These are phyloP conservation scores for Hypocreales sp. DNA, from an alignment of 2,329 filamentous ascomycete species.

Conservation along the genomic window DNA sequence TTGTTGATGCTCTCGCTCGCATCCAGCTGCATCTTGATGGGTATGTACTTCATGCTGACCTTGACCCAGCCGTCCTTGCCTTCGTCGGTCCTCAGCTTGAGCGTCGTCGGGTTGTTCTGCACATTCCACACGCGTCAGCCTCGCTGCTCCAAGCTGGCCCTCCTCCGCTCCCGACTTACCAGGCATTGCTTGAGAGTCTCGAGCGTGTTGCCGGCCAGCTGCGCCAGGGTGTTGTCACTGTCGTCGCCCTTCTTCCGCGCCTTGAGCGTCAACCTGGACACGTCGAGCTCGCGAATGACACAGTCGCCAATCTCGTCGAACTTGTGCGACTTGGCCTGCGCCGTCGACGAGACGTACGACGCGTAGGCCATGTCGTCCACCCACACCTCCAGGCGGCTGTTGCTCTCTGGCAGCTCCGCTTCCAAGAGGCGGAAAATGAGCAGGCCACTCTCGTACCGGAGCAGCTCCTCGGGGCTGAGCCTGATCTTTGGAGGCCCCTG, in stretches of 20 bases:
- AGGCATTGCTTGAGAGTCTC: constrained; percentile 78
- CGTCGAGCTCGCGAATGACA: constrained; percentile 92
- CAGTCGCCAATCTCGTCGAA: constrained; percentile 93
- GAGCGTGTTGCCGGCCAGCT: constrained; percentile 70
- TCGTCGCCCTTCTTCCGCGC: constrained; percentile 68
- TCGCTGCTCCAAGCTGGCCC: not conserved
- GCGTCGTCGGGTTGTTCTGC: constrained; percentile 75
- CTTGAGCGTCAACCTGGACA: constrained; percentile 81
- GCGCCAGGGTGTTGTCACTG: constrained; percentile 64
- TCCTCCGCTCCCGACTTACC: constrained; percentile 31
- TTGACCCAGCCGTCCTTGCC: constrained; percentile 67
- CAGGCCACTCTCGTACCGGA: constrained; percentile 78
- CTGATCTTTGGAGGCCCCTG: constrained; percentile 59
- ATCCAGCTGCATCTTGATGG: constrained; percentile 85
- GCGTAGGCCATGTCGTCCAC: constrained; percentile 94
- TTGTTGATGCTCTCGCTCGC: constrained; percentile 98
- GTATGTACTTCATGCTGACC: constrained; percentile 88
- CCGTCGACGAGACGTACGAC: constrained; percentile 67
- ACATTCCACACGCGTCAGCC: no score
- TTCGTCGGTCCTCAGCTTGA: constrained; percentile 65
- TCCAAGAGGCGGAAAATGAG: constrained; percentile 92
- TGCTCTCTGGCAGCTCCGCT: constrained; percentile 61
- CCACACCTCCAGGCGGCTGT: constrained; percentile 70
- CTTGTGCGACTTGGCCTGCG: constrained; percentile 50
- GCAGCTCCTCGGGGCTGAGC: constrained; percentile 64